Evolutionary conservation across 805 yeast genomes (phyloP).

Genomic region (Barnettozyma salicaria): DNA sequence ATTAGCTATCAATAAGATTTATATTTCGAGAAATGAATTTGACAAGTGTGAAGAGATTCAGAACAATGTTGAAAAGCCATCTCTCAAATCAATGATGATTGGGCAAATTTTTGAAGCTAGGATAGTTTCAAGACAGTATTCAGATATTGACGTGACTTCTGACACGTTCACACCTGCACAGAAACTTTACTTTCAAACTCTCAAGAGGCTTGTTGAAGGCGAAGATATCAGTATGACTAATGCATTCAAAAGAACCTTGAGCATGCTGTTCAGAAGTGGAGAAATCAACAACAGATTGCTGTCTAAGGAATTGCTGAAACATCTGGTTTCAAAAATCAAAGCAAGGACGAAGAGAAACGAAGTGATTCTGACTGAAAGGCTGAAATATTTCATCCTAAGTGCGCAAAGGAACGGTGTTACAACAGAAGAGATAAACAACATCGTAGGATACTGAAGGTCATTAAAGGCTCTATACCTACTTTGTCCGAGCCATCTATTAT

Average conservation of each 20-base stretch:
- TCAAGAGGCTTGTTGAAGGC: not conserved
- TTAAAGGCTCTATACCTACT: too few species aligned
- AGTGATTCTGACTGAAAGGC: conserved; percentile 7
- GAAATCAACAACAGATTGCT: conserved; percentile 6
- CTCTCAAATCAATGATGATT: not conserved
- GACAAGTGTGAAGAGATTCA: not conserved
- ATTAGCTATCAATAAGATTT: not conserved
- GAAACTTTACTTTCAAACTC: not conserved
- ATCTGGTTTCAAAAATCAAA: conserved; percentile 4
- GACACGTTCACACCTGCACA: not conserved
- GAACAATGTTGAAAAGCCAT: too few species aligned
- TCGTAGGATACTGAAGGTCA: too few species aligned
- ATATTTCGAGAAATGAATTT: not conserved
- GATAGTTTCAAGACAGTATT: not conserved
- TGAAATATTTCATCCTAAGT: conserved; percentile 6
- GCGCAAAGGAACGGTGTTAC: conserved; percentile 7
- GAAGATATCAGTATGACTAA: conserved; percentile 7
- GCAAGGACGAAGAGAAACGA: not conserved
- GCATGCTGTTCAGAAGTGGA: conserved; percentile 3
- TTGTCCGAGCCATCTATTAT: conserved; percentile 3
- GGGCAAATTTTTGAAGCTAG: conserved; percentile 1
- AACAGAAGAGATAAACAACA: too few species aligned
- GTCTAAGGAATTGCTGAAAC: conserved; percentile 7
- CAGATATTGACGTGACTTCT: not conserved
- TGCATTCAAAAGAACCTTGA: conserved; percentile 3